Evolutionary conservation across 345 rosid genomes (phyloP).

Genomic region (Pistacia integerrima): DNA sequence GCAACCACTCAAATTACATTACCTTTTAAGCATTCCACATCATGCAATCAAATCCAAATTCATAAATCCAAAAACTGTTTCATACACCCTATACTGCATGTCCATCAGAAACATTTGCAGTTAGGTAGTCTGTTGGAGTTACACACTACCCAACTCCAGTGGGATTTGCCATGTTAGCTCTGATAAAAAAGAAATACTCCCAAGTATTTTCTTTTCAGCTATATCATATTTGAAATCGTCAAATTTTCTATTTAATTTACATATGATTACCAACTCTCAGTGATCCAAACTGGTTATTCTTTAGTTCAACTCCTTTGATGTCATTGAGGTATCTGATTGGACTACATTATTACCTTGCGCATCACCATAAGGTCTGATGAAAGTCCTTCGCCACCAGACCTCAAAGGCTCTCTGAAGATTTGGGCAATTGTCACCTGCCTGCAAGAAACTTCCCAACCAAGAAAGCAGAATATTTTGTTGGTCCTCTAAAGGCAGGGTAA

Average conservation of each 20-base stretch:
- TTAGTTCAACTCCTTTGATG: constrained; percentile 24
- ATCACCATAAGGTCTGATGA: constrained; percentile 73
- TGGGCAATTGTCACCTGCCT: constrained; percentile 90
- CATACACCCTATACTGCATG: constrained; percentile 16
- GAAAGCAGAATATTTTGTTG: constrained; percentile 80
- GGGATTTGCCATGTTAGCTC: constrained; percentile 17
- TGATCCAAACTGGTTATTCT: constrained; percentile 1
- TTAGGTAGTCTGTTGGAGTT: neutral
- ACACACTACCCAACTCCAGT: neutral
- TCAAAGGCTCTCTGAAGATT: constrained; percentile 95
- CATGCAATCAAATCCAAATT: constrained; percentile 29
- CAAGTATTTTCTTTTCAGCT: neutral
- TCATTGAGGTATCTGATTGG: constrained; percentile 35
- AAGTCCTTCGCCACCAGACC: constrained; percentile 99
- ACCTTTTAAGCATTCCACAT: constrained; percentile 10
- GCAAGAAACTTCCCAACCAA: constrained; percentile 86
- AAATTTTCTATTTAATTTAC: constrained; percentile 14
- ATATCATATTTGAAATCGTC: neutral
- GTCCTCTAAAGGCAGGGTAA: constrained; percentile 88
- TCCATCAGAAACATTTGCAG: neutral
- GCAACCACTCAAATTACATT: constrained; percentile 13
- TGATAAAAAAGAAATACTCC: neutral
- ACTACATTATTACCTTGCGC: constrained; percentile 35
- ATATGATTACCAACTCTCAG: neutral
- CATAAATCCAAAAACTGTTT: constrained; percentile 15